A percentile compares a stretch with the other conserved stretches of the same genome.
Evolutionary conservation across 306 rosid genomes (phyloP).

Genomic region (Gastrolobium villosum): DNA sequence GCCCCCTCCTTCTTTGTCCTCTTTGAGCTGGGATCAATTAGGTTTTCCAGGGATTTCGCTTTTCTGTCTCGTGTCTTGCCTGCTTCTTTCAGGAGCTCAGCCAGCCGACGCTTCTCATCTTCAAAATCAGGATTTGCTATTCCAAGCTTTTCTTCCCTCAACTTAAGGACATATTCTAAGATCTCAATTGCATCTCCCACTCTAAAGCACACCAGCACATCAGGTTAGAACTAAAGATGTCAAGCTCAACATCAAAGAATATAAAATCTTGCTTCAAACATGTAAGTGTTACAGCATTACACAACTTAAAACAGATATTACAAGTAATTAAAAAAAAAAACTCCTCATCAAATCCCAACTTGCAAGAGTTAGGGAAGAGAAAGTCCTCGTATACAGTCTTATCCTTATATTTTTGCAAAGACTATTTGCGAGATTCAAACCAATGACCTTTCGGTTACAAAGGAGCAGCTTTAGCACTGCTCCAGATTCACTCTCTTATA

Average conservation of each 20-base stretch:
- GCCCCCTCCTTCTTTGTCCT: slow-evolving; percentile 91
- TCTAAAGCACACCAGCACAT: slow-evolving; percentile 58
- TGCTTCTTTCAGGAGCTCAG: slow-evolving; percentile 96
- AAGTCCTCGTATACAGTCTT: too few species aligned
- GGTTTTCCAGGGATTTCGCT: slow-evolving; percentile 95
- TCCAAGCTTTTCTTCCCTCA: slow-evolving; percentile 81
- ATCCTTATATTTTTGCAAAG: too few species aligned
- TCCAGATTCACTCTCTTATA: too few species aligned
- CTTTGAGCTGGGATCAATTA: slow-evolving; percentile 90
- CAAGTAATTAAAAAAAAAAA: too few species aligned
- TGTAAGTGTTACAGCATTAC: neutral
- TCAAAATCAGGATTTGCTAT: slow-evolving; percentile 96
- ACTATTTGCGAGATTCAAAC: too few species aligned
- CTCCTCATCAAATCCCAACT: too few species aligned
- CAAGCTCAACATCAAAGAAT: slow-evolving; percentile 29
- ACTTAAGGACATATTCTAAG: slow-evolving; percentile 87
- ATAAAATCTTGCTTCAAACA: slow-evolving; percentile 32
- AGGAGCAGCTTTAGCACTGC: too few species aligned
- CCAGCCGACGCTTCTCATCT: slow-evolving; percentile 90
- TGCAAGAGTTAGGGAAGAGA: too few species aligned
- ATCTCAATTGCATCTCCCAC: slow-evolving; percentile 98
- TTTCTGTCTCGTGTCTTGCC: slow-evolving; percentile 93
- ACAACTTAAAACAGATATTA: slow-evolving; percentile 1
- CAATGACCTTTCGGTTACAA: too few species aligned
- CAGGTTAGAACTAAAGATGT: slow-evolving; percentile 22